These are phyloP conservation scores for Chrysanthemum makinoi DNA, from an alignment of 129 eudicot genomes.

Conservation along the genomic window DNA sequence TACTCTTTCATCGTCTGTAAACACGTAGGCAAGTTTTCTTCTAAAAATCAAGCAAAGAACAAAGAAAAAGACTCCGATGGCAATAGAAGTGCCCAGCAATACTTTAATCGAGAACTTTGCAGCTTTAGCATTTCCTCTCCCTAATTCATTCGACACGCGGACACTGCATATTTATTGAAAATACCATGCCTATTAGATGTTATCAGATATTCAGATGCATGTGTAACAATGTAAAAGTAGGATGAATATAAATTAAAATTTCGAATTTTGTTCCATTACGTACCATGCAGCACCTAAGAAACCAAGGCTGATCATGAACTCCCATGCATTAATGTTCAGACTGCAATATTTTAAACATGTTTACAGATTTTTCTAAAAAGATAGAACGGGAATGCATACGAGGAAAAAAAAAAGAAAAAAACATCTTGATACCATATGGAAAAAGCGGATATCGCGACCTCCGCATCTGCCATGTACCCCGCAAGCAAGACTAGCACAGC, in stretches of 20 bases:
- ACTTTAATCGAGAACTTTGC: slow-evolving; percentile 76
- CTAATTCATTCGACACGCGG: slow-evolving; percentile 86
- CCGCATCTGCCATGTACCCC: slow-evolving; percentile 71
- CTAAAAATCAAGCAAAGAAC: slow-evolving; percentile 59
- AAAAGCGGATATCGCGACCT: slow-evolving; percentile 79
- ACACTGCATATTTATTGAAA: slow-evolving; percentile 42
- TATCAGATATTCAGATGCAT: too few relatives aligned
- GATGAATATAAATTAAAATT: too few relatives aligned
- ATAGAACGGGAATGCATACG: not conserved
- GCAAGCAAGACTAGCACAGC: slow-evolving; percentile 67
- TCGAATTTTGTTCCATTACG: not conserved
- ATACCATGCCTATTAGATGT: not conserved
- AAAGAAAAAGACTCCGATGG: slow-evolving; percentile 57
- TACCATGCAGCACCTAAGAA: slow-evolving; percentile 96
- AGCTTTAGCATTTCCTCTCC: slow-evolving; percentile 82
- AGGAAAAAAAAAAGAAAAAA: not conserved
- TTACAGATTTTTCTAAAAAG: not conserved
- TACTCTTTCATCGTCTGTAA: slow-evolving; percentile 59
- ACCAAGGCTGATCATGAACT: slow-evolving; percentile 69
- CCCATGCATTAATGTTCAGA: slow-evolving; percentile 64
- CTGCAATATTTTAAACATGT: slow-evolving; percentile 37
- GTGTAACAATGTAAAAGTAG: too few relatives aligned
- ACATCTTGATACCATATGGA: slow-evolving; percentile 58
- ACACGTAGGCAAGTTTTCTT: slow-evolving; percentile 53
- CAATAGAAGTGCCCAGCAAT: slow-evolving; percentile 54